Conservation (phyloP, 108 stramenopile genomes). For the Aureococcus anophagefferens region DNA sequence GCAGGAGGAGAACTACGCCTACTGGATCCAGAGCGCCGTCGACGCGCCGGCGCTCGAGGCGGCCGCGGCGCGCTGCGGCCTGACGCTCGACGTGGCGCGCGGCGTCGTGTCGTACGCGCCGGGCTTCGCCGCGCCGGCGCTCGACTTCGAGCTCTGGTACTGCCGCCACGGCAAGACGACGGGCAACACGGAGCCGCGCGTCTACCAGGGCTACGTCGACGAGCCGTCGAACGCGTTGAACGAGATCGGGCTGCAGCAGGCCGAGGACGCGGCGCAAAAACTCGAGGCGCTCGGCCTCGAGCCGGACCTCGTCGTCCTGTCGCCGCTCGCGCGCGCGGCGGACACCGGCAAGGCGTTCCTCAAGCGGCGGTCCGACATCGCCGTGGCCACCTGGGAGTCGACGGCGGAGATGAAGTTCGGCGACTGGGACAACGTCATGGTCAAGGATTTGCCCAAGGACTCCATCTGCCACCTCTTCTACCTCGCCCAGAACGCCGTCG, state of each 20-base stretch:
- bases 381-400: not conserved
- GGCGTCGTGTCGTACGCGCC: not conserved
- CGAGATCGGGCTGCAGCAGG: not conserved
- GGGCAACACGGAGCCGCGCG: slow-evolving; percentile 3
- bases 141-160: not conserved
- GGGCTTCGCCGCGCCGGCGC: not conserved
- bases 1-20: not conserved
- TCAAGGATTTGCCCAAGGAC: not conserved
- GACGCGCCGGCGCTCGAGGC: not conserved
- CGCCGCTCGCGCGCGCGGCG: not conserved
- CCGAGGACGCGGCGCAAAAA: not conserved
- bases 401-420: not conserved
- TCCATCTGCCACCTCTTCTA: slow-evolving; percentile 3
- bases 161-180: slow-evolving; percentile 6
- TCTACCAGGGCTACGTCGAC: slow-evolving; percentile 1
- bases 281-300: not conserved
- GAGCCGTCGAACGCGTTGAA: not conserved
- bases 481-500: slow-evolving; percentile 4
- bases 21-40: not conserved
- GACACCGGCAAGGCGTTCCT: not conserved
- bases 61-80: not conserved
- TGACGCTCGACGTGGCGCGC: not conserved
- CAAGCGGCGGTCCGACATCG: not conserved
- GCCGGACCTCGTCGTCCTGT: slow-evolving; percentile 2
- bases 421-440: slow-evolving; percentile 1